phyloP scores from a whole-genome alignment of 106 monocot species.

The Iris macrosiphon region DNA sequence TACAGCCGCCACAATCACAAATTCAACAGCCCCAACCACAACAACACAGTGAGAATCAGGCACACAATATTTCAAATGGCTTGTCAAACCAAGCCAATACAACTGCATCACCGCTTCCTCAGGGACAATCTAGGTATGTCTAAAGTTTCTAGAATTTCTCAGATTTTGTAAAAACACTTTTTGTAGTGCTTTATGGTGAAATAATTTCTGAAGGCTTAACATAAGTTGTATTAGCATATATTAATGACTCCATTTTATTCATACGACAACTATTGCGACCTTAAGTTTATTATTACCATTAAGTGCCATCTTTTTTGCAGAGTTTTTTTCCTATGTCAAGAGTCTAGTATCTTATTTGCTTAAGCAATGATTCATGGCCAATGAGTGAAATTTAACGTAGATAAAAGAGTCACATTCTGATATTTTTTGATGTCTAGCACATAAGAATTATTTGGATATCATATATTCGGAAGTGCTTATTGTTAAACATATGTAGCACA shows the following conservation, averaged over 20 bases:
- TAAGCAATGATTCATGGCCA: neutral
- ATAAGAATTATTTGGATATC: neutral
- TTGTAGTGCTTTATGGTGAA: constrained; percentile 20
- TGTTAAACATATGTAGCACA: neutral
- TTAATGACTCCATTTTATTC: constrained; percentile 1
- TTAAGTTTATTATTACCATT: constrained; percentile 1
- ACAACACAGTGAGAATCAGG: constrained; percentile 36
- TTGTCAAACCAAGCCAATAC: constrained; percentile 45
- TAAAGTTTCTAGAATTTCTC: constrained; percentile 57
- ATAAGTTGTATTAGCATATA: constrained; percentile 31
- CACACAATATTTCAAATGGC: constrained; percentile 50
- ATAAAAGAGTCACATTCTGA: neutral
- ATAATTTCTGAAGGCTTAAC: constrained; percentile 19
- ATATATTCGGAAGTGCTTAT: neutral
- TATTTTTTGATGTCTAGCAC: constrained; percentile 10
- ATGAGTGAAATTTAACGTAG: neutral
- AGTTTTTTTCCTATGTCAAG: neutral
- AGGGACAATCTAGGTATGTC: constrained; percentile 99
- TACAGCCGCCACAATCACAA: constrained; percentile 43
- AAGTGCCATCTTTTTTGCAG: neutral
- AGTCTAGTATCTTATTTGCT: neutral
- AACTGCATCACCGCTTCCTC: constrained; percentile 88
- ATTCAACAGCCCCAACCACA: constrained; percentile 28
- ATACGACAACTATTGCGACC: constrained; percentile 3
- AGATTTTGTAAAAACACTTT: constrained; percentile 37